phyloP scores from a whole-genome alignment of 208 protist species.

The Strigomonas culicis region DNA sequence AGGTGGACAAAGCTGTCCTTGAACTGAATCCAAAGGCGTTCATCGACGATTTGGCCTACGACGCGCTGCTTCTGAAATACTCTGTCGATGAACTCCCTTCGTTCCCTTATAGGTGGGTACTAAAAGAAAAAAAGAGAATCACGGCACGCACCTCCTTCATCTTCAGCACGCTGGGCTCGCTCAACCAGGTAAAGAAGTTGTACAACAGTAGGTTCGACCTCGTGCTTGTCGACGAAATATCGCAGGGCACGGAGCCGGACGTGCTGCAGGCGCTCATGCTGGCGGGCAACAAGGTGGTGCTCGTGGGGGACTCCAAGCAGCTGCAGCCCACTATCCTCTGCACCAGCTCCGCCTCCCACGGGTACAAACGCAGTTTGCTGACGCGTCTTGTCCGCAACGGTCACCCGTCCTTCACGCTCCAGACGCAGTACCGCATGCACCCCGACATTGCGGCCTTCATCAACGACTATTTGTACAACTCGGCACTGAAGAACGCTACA shows the following conservation, averaged over 20 bases:
- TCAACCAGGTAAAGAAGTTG: slow-evolving; percentile 49
- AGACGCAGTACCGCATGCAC: slow-evolving; percentile 91
- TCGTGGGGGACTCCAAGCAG: slow-evolving; percentile 90
- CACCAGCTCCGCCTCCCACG: slow-evolving; percentile 37
- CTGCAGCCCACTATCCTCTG: slow-evolving; percentile 88
- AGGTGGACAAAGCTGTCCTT: slow-evolving; percentile 50
- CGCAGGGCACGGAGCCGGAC: slow-evolving; percentile 88
- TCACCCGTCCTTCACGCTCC: slow-evolving; percentile 53
- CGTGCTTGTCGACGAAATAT: slow-evolving; percentile 91
- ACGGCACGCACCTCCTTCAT: slow-evolving; percentile 27
- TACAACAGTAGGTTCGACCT: slow-evolving; percentile 53
- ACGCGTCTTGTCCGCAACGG: slow-evolving; percentile 70
- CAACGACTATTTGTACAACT: slow-evolving; percentile 76
- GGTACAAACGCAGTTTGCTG: slow-evolving; percentile 63
- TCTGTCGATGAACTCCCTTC: too few relatives aligned
- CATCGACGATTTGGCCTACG: slow-evolving; percentile 50
- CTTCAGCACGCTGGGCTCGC: slow-evolving; percentile 78
- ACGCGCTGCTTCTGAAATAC: too few relatives aligned
- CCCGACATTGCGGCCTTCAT: slow-evolving; percentile 82
- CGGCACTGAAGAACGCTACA: slow-evolving; percentile 42
- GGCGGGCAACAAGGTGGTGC: slow-evolving; percentile 41
- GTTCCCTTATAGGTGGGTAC: too few relatives aligned
- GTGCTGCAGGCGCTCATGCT: slow-evolving; percentile 70
- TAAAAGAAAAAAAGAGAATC: too few relatives aligned
- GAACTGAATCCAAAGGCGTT: slow-evolving; percentile 40